Percentiles rank a stretch among this genome's conserved stretches.
phyloP scores from a whole-genome alignment of 129 eudicot genomes.

The Saposhnikovia divaricata region DNA sequence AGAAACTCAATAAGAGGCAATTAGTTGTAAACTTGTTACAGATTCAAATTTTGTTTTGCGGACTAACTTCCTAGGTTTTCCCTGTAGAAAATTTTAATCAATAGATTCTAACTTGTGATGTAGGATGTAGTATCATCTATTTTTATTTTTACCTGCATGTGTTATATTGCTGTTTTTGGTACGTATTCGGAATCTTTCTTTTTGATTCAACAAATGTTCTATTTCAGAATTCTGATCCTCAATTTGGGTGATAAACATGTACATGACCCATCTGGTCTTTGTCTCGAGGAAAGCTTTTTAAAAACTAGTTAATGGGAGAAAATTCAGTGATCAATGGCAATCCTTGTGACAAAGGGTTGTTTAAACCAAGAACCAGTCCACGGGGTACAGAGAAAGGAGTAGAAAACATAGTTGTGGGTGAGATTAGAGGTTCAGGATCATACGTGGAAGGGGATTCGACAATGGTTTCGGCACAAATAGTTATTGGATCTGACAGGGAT shows the following conservation, averaged over 20 bases:
- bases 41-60: not conserved
- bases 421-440: not conserved
- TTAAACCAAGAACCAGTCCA: not conserved
- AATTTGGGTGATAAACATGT: not conserved
- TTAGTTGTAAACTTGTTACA: no score
- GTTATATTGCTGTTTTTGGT: not conserved
- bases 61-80: not conserved
- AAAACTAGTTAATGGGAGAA: not conserved
- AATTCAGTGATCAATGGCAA: not conserved
- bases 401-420: constrained; percentile 5
- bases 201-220: not conserved
- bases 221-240: not conserved
- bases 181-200: not conserved
- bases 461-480: not conserved
- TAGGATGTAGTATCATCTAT: not conserved
- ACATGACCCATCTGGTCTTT: not conserved
- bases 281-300: not conserved
- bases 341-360: not conserved
- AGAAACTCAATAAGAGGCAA: no score
- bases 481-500: not conserved
- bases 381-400: not conserved
- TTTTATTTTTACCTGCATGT: not conserved
- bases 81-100: not conserved
- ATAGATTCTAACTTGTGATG: not conserved
- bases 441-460: not conserved